Conservation (phyloP, 805 yeast genomes). For the Schwanniomyces vanrijiae region DNA sequence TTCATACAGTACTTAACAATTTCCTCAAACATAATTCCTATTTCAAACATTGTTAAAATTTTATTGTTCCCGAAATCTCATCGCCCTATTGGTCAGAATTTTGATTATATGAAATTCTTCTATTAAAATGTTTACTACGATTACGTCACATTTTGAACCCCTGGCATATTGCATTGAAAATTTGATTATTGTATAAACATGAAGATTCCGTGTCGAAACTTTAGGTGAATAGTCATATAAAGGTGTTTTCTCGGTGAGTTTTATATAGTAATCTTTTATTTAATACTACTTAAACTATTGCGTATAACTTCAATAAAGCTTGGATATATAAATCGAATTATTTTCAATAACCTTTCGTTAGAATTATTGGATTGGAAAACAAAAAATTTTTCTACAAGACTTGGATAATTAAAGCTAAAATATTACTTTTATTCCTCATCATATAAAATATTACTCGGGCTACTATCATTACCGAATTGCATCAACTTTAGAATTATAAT, state of each 20-base stretch:
- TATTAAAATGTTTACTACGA: not conserved
- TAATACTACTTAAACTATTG: not conserved
- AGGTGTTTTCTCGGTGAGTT: not conserved
- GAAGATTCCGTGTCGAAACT: not conserved
- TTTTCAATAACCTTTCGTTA: not conserved
- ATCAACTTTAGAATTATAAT: not conserved
- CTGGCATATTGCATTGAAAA: not conserved
- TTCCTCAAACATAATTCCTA: not conserved
- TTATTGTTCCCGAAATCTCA: not conserved
- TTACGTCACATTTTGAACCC: not conserved
- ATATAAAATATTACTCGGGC: not conserved
- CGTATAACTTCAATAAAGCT: not conserved
- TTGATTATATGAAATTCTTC: not conserved
- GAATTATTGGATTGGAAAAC: not conserved
- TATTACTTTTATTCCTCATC: not conserved
- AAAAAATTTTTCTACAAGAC: not conserved
- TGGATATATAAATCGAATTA: not conserved
- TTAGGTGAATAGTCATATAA: not conserved
- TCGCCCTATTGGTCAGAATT: not conserved
- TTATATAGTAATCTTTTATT: not conserved
- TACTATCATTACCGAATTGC: not conserved
- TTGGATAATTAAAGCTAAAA: not conserved
- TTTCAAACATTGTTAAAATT: not conserved
- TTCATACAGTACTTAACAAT: not conserved
- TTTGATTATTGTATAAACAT: not conserved